These are phyloP conservation scores for Cystobasidiaceae sp. DNA, from an alignment of 1,284 basidiomycete genomes.

Conservation along the genomic window DNA sequence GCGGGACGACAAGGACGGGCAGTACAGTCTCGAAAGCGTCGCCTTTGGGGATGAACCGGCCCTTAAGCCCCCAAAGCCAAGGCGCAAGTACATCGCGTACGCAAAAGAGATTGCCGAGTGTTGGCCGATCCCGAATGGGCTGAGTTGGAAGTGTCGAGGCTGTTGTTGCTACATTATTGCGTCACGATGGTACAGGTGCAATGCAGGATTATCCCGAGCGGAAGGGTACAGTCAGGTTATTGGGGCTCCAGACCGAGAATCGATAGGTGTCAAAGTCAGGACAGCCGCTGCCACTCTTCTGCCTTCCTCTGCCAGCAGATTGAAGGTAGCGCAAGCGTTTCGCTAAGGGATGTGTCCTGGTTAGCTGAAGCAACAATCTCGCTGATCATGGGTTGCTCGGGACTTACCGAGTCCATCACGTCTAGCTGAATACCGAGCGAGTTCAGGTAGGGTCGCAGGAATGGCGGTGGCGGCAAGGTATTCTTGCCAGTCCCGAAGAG, in stretches of 20 bases:
- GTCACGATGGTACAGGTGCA: neutral
- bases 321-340: constrained; percentile 92
- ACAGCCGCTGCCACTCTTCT: constrained; percentile 83
- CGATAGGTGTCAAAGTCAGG: constrained; percentile 56
- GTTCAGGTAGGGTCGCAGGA: constrained; percentile 64
- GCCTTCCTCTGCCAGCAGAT: constrained; percentile 85
- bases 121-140: neutral
- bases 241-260: constrained; percentile 16
- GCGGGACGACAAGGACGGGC: neutral
- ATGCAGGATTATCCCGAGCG: neutral
- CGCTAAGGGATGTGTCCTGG: constrained; percentile 53
- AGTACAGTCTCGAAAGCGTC: neutral
- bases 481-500: constrained; percentile 78
- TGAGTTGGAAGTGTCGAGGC: too few relatives aligned
- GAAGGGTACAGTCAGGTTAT: too few relatives aligned
- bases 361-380: neutral
- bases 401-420: constrained; percentile 83
- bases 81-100: neutral
- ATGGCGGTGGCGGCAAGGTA: constrained; percentile 64
- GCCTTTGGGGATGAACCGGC: neutral
- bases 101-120: constrained; percentile 1
- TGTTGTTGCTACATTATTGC: too few relatives aligned
- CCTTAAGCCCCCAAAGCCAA: constrained; percentile 5
- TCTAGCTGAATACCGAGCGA: constrained; percentile 82
- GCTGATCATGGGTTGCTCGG: neutral